Percentiles rank a stretch among this genome's conserved stretches.
Conservation (phyloP, 2,329 filamentous ascomycete genomes). For the Myriosclerotinia scirpicola region DNA sequence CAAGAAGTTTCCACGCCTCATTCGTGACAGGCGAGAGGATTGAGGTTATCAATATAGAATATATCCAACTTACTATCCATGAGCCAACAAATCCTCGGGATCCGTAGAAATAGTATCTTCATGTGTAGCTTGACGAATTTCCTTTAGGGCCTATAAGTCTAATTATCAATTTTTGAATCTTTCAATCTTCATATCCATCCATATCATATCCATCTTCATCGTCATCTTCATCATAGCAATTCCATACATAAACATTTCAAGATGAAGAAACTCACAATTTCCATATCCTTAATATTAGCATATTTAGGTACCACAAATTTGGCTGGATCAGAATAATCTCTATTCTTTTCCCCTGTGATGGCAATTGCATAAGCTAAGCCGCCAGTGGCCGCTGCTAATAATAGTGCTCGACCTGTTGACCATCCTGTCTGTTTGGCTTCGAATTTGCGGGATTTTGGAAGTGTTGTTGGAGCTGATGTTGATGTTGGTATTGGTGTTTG, state of each 20-base stretch:
- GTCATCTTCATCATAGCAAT: neutral
- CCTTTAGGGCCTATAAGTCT: constrained; percentile 51
- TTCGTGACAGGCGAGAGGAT: neutral
- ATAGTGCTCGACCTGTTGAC: constrained; percentile 32
- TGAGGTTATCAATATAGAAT: neutral
- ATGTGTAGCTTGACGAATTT: constrained; percentile 53
- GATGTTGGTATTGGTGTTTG: neutral
- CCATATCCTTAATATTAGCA: constrained; percentile 51
- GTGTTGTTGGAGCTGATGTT: neutral
- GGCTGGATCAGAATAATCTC: constrained; percentile 36
- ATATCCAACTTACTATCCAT: constrained; percentile 50
- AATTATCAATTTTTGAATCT: neutral
- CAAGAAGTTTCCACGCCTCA: neutral
- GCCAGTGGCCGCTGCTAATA: constrained; percentile 32
- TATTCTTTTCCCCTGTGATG: constrained; percentile 26
- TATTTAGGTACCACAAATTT: constrained; percentile 44
- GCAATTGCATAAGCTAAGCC: constrained; percentile 29
- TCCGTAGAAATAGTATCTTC: constrained; percentile 63
- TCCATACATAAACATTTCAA: neutral
- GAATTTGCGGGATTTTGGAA: neutral
- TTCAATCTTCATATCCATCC: neutral
- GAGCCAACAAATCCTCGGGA: constrained; percentile 58
- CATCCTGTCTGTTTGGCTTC: constrained; percentile 27
- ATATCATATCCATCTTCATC: neutral
- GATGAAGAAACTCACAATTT: constrained; percentile 44